phyloP scores from a whole-genome alignment of 129 eudicot genomes.

The Pseudognaphalium luteoalbum region DNA sequence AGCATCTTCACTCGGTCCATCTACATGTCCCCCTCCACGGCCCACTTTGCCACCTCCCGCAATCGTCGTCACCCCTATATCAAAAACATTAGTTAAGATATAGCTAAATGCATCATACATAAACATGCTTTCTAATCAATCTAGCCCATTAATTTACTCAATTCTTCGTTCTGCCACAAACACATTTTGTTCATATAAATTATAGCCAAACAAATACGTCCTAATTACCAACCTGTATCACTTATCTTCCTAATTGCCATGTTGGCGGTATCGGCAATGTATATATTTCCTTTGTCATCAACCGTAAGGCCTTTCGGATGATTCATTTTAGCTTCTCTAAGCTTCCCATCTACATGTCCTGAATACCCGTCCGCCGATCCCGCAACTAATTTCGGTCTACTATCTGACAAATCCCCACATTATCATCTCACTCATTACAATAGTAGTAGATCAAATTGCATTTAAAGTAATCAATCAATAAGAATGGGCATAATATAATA shows the following conservation, averaged over 20 bases:
- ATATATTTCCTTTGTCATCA: constrained; percentile 89
- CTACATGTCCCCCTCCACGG: constrained; percentile 87
- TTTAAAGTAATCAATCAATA: neutral
- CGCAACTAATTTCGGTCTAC: constrained; percentile 80
- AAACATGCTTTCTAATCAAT: constrained; percentile 9
- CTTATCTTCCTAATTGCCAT: constrained; percentile 91
- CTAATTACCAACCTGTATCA: constrained; percentile 60
- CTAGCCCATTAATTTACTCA: neutral
- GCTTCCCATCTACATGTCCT: constrained; percentile 86
- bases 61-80: constrained; percentile 85
- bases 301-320: constrained; percentile 94
- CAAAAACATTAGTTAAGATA: neutral
- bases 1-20: constrained; percentile 98
- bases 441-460: neutral
- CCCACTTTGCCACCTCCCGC: constrained; percentile 89
- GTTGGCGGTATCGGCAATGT: constrained; percentile 82
- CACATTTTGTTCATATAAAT: neutral
- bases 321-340: constrained; percentile 85
- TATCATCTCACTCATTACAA: neutral
- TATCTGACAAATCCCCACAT: constrained; percentile 50
- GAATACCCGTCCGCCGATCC: constrained; percentile 94
- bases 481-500: neutral
- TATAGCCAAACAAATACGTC: neutral
- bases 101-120: neutral
- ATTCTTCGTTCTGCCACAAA: neutral